These are phyloP conservation scores for Pseudopithomyces chartarum DNA, from an alignment of 2,329 filamentous ascomycete species.

Conservation along the genomic window DNA sequence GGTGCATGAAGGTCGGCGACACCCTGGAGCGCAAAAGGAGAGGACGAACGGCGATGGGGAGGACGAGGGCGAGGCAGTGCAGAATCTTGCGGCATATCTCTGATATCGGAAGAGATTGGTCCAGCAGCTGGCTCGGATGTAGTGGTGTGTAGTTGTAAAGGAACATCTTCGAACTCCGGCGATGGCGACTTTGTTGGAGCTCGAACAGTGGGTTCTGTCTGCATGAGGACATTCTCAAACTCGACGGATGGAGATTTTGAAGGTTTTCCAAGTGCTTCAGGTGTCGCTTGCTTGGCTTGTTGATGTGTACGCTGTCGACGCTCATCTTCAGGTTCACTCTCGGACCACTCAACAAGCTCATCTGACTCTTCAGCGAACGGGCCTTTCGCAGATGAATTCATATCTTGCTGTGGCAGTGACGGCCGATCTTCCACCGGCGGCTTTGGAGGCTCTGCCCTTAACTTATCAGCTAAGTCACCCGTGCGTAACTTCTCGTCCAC, in stretches of 20 bases:
- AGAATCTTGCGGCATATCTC: constrained; percentile 50
- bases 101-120: constrained; percentile 57
- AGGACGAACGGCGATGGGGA: constrained; percentile 23
- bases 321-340: constrained; percentile 52
- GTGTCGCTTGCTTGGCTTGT: background rate
- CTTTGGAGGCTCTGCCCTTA: constrained; percentile 48
- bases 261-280: constrained; percentile 35
- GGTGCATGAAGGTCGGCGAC: constrained; percentile 35
- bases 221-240: constrained; percentile 56
- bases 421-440: constrained; percentile 24
- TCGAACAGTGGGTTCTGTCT: constrained; percentile 3
- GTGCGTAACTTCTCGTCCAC: constrained; percentile 43
- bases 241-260: constrained; percentile 53
- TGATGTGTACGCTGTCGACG: constrained; percentile 5
- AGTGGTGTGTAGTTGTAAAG: constrained; percentile 18
- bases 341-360: constrained; percentile 57
- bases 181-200: constrained; percentile 47
- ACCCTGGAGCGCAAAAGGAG: constrained; percentile 31
- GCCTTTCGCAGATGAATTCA: constrained; percentile 18
- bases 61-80: constrained; percentile 2
- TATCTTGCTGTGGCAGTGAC: constrained; percentile 26
- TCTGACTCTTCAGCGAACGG: constrained; percentile 40
- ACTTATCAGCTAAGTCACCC: constrained; percentile 52
- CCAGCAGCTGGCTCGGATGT: constrained; percentile 25
- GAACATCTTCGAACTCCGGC: constrained; percentile 57